These are phyloP conservation scores for Ganoderma boninense DNA, from an alignment of 1,284 basidiomycete species.

Conservation along the genomic window DNA sequence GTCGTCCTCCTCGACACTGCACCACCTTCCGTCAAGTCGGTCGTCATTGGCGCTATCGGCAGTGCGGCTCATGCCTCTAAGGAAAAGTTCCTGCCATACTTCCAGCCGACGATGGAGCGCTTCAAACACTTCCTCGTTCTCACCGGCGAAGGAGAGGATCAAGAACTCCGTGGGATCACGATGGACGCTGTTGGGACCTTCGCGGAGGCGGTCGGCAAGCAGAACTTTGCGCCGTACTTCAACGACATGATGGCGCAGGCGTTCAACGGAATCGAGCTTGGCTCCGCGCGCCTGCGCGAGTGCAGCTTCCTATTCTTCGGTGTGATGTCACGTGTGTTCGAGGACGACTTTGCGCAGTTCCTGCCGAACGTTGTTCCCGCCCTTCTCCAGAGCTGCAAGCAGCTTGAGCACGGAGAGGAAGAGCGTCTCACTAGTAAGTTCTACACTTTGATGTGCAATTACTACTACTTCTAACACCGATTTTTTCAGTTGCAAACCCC, in stretches of 20 bases:
- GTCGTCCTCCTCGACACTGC: constrained; percentile 89
- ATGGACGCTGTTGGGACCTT: constrained; percentile 99
- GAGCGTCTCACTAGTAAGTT: constrained; percentile 46
- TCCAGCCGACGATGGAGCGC: constrained; percentile 90
- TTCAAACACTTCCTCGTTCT: constrained; percentile 90
- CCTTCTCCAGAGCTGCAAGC: constrained; percentile 86
- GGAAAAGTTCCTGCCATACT: constrained; percentile 93
- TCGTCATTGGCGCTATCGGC: constrained; percentile 98
- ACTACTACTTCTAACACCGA: background rate
- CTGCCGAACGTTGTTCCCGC: constrained; percentile 89
- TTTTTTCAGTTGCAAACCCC: constrained; percentile 53
- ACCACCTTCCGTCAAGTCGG: constrained; percentile 89
- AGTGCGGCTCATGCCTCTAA: constrained; percentile 99
- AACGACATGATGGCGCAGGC: constrained; percentile 95
- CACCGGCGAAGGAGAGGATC: constrained; percentile 87
- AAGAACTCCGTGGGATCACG: constrained; percentile 95
- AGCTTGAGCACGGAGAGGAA: constrained; percentile 84
- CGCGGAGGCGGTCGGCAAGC: constrained; percentile 95
- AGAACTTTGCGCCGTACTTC: constrained; percentile 96
- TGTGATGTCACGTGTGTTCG: constrained; percentile 97
- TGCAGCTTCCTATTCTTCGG: constrained; percentile 99
- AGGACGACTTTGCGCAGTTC: constrained; percentile 92
- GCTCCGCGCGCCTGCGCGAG: constrained; percentile 90
- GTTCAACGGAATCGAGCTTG: constrained; percentile 90
- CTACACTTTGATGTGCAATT: constrained; percentile 16